These are phyloP conservation scores for Colletotrichum sp. DNA, from an alignment of 2,329 filamentous ascomycete genomes.

Conservation along the genomic window DNA sequence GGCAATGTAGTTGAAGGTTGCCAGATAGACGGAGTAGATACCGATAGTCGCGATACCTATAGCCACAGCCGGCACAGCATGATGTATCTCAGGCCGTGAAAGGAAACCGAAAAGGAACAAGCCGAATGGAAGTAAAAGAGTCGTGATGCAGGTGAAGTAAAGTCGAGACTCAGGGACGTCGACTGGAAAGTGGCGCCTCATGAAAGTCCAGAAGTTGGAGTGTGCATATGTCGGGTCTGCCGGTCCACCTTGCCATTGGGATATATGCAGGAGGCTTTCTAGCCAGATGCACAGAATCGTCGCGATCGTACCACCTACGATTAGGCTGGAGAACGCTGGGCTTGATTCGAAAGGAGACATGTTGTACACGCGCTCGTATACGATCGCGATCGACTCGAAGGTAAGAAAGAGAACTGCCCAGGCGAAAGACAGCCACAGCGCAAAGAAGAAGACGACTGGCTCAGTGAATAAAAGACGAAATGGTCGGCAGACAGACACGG, in stretches of 20 bases:
- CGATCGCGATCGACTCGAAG: background rate
- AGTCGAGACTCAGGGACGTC: background rate
- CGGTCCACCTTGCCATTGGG: background rate
- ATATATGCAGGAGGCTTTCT: background rate
- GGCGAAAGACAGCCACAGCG: background rate
- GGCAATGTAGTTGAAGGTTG: background rate
- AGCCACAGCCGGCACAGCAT: background rate
- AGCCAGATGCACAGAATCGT: background rate
- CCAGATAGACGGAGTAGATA: background rate
- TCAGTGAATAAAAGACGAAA: background rate
- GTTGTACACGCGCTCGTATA: background rate
- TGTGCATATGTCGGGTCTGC: background rate
- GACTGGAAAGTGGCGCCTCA: background rate
- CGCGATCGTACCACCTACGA: background rate
- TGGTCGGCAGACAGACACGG: background rate
- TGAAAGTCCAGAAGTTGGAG: background rate
- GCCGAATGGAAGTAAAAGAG: background rate
- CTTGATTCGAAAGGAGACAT: background rate
- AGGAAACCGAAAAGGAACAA: background rate
- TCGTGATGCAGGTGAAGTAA: background rate
- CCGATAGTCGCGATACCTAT: background rate
- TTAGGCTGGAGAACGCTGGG: background rate
- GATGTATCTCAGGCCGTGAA: background rate
- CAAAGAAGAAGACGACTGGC: background rate
- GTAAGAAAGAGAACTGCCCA: background rate